Conservation (phyloP, 306 rosid genomes). For the Cicer judaicum region DNA sequence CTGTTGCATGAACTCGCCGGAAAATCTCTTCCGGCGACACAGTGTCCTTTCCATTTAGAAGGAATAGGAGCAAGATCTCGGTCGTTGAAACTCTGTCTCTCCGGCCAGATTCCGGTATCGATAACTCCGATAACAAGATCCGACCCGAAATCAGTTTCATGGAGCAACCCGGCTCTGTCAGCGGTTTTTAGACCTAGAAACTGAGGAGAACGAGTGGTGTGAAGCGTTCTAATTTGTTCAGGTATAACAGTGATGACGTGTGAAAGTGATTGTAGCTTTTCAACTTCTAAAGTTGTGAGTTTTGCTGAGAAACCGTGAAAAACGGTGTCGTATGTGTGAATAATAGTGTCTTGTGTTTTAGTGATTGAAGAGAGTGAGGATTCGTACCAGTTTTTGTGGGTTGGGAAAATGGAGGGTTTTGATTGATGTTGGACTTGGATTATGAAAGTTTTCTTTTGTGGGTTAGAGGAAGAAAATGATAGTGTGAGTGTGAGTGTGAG, state of each 20-base stretch:
- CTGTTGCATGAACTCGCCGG: conserved; percentile 69
- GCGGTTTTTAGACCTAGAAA: conserved; percentile 75
- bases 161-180: conserved; percentile 71
- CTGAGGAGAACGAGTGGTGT: conserved; percentile 90
- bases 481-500: conserved; percentile 16
- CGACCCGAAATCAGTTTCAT: conserved; percentile 84
- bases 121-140: conserved; percentile 91
- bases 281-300: conserved; percentile 61
- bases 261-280: conserved; percentile 50
- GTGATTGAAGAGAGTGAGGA: conserved; percentile 66
- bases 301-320: conserved; percentile 83
- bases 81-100: conserved; percentile 76
- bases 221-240: conserved; percentile 68
- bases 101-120: conserved; percentile 92
- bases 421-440: conserved; percentile 66
- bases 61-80: conserved; percentile 70
- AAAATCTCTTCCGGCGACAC: conserved; percentile 59
- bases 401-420: conserved; percentile 82
- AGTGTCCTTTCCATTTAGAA: conserved; percentile 79
- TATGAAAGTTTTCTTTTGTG: conserved; percentile 61
- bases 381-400: conserved; percentile 76
- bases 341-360: not conserved
- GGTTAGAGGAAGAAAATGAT: conserved; percentile 17
- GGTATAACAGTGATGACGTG: conserved; percentile 70
- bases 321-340: conserved; percentile 75